Evolutionary conservation across 1,284 basidiomycete genomes (phyloP).

Genomic region (Volvariella surrecta): DNA sequence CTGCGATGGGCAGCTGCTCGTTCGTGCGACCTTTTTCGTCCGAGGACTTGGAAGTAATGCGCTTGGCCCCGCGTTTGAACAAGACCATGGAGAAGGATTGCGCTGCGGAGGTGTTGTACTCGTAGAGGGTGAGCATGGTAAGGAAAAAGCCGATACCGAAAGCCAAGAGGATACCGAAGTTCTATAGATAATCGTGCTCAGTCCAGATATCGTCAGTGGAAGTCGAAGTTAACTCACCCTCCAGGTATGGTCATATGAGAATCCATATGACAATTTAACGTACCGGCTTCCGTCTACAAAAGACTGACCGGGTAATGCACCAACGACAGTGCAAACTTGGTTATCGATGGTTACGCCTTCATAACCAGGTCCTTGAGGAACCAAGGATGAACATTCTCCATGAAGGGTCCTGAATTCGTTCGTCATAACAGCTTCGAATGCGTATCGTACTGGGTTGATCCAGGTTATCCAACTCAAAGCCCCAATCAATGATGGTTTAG

Average conservation of each 20-base stretch:
- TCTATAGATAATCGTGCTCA: no score
- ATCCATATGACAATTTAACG: conserved; percentile 39
- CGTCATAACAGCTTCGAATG: no score
- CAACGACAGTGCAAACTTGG: no score
- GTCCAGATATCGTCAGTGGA: no score
- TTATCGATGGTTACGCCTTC: conserved; percentile 28
- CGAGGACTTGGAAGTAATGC: conserved; percentile 1
- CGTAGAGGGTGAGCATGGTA: conserved; percentile 42
- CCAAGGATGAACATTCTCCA: conserved; percentile 32
- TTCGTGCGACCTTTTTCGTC: conserved; percentile 24
- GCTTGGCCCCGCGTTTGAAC: conserved; percentile 27
- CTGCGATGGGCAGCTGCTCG: conserved; percentile 3
- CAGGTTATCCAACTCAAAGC: conserved; percentile 41
- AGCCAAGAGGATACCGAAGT: conserved; percentile 45
- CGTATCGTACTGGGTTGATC: conserved; percentile 48
- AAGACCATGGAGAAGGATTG: conserved; percentile 21
- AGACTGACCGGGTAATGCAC: conserved; percentile 31
- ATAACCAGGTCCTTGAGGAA: conserved; percentile 38
- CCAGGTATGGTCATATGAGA: conserved; percentile 44
- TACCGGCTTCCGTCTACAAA: conserved; percentile 43
- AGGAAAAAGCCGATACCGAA: conserved; percentile 39
- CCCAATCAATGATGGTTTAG: conserved; percentile 50
- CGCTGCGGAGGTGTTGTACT: conserved; percentile 26
- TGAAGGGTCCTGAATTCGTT: no score
- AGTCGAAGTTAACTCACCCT: no score